Conservation (phyloP, 148 eudicot genomes). For the Agrostemma githago region DNA sequence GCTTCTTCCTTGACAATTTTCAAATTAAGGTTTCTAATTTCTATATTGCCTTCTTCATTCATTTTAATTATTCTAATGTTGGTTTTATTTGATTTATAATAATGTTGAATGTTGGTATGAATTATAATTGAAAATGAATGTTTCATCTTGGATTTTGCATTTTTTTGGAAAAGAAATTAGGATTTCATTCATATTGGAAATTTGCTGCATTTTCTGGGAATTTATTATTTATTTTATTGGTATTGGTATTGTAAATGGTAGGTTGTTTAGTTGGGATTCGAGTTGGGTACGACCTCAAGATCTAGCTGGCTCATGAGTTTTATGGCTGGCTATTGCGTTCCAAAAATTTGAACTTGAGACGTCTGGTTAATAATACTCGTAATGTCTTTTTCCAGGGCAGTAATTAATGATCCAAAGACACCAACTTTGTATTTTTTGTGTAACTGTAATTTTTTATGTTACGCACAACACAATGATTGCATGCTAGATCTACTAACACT, state of each 20-base stretch:
- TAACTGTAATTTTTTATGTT: too few species aligned
- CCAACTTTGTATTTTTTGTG: neutral
- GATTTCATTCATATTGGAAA: neutral
- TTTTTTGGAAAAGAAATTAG: neutral
- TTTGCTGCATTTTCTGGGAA: neutral
- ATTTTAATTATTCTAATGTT: neutral
- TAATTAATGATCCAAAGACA: neutral
- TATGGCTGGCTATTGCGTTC: too few species aligned
- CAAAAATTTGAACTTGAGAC: too few species aligned
- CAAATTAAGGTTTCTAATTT: constrained; percentile 17
- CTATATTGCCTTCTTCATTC: neutral
- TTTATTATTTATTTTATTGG: constrained; percentile 1
- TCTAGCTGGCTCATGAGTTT: too few species aligned
- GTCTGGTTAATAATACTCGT: neutral
- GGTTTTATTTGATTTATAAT: neutral
- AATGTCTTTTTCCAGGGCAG: neutral
- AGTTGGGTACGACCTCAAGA: too few species aligned
- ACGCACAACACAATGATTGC: neutral
- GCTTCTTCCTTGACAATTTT: constrained; percentile 19
- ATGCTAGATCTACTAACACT: neutral
- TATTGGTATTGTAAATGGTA: neutral
- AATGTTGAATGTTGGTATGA: neutral
- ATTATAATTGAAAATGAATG: neutral
- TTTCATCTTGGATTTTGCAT: constrained; percentile 12
- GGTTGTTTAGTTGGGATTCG: too few species aligned